Base-by-base conservation (phyloP, 352 stramenopile genomes). In the Thalassiosira exigua region DNA sequence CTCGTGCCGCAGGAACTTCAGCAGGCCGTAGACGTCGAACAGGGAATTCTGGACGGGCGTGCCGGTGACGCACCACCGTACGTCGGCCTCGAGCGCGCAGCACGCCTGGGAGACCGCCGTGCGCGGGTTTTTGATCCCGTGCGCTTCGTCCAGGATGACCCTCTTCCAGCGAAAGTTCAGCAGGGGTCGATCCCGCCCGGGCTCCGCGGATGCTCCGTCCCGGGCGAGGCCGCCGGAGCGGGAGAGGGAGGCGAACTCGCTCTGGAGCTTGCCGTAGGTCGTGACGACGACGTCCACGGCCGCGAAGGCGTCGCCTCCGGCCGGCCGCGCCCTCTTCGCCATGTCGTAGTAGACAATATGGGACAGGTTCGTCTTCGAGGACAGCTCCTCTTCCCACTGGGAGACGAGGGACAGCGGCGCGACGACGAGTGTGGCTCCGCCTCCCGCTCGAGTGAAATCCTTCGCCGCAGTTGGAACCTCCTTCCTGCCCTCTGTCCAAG, bases 41-140 rank as follows among this genome's bases (percentile, higher is more conserved):
- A 93, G 54, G 4, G 81, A 90, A 68, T 94, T 94, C 76, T 92
- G 86, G 69, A 94, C 88, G 3, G 90, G 87, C 9, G 89, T 93
- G 26, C 89, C 89, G 1, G 84, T 91, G 2, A 93, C 81, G 72
- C 73, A 86, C 89, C 89, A 94, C 19, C 89, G 65, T 30, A 70
- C 79, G 46, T 87, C 66, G 11, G 85, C 78, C 33, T 69, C 66
- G 17, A 94, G 53, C 12, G 69, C 39, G 58, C 85, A 92, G 56
- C 87, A 93, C 0, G 83, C 84, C 66, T 80, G 88, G 21, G 89
- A 92, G 3, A 82, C 74, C n/a, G 86, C 21, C 1, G 89, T 93
- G 2, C 29, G 19, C 11, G 79, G 83, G 81, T 94, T 94, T 69
- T 92, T 92, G 32, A 93, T 90, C 17, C 51, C 50, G 61, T 92